These are phyloP conservation scores for Bacterosira constricta DNA, from an alignment of 108 stramenopile genomes.

Conservation along the genomic window DNA sequence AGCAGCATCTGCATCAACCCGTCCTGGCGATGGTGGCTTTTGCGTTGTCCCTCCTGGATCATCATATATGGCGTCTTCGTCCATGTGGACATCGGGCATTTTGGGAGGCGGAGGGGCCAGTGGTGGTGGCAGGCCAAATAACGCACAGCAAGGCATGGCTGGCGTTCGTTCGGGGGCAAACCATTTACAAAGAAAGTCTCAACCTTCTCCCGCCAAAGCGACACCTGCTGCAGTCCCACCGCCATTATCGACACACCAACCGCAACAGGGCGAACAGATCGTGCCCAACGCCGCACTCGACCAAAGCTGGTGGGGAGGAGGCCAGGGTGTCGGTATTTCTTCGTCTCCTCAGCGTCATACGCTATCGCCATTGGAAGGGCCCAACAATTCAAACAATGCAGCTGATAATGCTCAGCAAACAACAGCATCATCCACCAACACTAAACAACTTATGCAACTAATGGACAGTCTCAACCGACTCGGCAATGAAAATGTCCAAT, in stretches of 20 bases:
- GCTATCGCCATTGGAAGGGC: not conserved
- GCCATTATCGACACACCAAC: slow-evolving; percentile 22
- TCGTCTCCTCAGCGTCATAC: not conserved
- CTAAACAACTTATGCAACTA: slow-evolving; percentile 84
- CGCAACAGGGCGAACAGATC: slow-evolving; percentile 9
- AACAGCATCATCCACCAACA: slow-evolving; percentile 51
- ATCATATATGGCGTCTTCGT: slow-evolving; percentile 66
- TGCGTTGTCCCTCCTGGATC: slow-evolving; percentile 85
- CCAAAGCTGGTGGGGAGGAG: slow-evolving; percentile 87
- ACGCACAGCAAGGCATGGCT: slow-evolving; percentile 29
- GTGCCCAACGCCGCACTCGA: slow-evolving; percentile 56
- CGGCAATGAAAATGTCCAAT: slow-evolving; percentile 85
- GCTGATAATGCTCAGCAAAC: not conserved
- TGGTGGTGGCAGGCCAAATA: slow-evolving; percentile 14
- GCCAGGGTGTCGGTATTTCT: slow-evolving; percentile 39
- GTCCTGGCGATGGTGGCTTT: slow-evolving; percentile 77
- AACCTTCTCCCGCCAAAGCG: slow-evolving; percentile 27
- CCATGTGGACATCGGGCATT: slow-evolving; percentile 52
- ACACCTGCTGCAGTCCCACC: slow-evolving; percentile 9
- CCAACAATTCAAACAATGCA: slow-evolving; percentile 2
- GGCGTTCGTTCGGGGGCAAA: slow-evolving; percentile 74
- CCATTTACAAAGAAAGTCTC: slow-evolving; percentile 83
- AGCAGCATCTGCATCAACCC: slow-evolving; percentile 37
- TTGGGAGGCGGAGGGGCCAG: slow-evolving; percentile 19
- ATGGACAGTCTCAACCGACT: slow-evolving; percentile 84